Percentiles rank a stretch among this genome's conserved stretches.
Conservation (phyloP, 1,284 basidiomycete genomes). For the Cutaneotrichosporon mucoides region DNA sequence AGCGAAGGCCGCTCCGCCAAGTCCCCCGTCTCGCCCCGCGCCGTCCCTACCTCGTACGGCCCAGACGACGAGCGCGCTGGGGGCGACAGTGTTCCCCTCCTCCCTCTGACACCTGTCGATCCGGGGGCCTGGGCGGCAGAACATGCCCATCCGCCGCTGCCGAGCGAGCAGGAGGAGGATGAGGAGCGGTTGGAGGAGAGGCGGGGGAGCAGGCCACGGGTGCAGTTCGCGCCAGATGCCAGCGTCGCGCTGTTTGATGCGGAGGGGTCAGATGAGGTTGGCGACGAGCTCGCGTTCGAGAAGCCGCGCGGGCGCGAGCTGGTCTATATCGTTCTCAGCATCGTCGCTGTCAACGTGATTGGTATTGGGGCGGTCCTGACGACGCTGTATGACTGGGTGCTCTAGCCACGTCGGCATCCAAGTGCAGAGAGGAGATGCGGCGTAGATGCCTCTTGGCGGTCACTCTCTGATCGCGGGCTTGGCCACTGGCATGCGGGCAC, state of each 20-base stretch:
- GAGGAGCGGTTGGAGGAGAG: not conserved
- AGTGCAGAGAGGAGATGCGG: too few species aligned
- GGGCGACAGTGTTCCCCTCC: not conserved
- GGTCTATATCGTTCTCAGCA: conserved; percentile 24
- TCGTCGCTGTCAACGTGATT: conserved; percentile 26
- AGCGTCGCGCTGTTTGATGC: conserved; percentile 3
- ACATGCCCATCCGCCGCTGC: not conserved
- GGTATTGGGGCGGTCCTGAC: conserved; percentile 36
- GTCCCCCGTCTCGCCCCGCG: not conserved
- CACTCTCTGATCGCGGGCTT: too few species aligned
- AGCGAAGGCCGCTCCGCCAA: not conserved
- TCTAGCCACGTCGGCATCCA: conserved; percentile 15
- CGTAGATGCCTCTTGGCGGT: too few species aligned
- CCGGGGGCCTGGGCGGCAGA: conserved; percentile 7
- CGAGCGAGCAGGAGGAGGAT: not conserved
- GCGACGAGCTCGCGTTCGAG: conserved; percentile 30
- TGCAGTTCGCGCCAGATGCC: conserved; percentile 8
- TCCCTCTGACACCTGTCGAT: not conserved
- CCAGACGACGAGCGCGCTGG: not conserved
- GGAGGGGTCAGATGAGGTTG: conserved; percentile 2
- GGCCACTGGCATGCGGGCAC: too few species aligned
- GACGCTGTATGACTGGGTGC: conserved; percentile 44
- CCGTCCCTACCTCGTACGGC: not conserved
- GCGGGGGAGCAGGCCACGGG: not conserved
- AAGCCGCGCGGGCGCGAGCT: conserved; percentile 30